Percentiles rank a stretch among this genome's conserved stretches.
Evolutionary conservation across 2,329 filamentous ascomycete genomes (phyloP).

Genomic region (Alternaria panax): DNA sequence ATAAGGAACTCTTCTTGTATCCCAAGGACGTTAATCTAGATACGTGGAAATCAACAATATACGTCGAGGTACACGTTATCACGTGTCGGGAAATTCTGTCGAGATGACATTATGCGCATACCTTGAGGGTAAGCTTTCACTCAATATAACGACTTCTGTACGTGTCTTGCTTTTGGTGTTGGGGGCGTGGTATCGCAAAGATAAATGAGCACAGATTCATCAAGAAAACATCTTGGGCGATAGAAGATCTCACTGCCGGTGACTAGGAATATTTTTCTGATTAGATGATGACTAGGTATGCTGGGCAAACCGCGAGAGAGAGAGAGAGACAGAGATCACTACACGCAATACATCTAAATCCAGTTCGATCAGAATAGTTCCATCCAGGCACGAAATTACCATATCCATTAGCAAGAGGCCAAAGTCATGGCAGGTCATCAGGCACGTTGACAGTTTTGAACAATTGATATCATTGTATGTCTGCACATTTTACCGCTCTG

Average conservation of each 20-base stretch:
- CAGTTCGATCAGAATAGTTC: background rate
- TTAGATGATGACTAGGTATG: background rate
- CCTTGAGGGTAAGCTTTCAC: background rate
- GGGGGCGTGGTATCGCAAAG: background rate
- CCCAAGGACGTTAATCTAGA: background rate
- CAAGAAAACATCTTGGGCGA: background rate
- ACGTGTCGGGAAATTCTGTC: background rate
- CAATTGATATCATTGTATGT: constrained; percentile 22
- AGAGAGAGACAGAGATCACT: background rate
- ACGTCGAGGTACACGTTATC: background rate
- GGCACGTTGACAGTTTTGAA: background rate
- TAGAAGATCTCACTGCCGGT: background rate
- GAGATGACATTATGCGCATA: background rate
- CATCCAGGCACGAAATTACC: background rate
- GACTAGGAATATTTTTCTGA: background rate
- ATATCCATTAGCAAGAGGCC: background rate
- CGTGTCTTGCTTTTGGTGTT: no score
- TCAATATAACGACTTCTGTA: background rate
- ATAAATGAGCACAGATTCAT: background rate
- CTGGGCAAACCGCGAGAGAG: background rate
- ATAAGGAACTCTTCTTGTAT: background rate
- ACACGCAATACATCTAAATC: constrained; percentile 5
- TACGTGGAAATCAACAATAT: background rate
- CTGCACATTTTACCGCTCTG: constrained; percentile 24
- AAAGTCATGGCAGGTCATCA: background rate